Evolutionary conservation across 2,329 filamentous ascomycete genomes (phyloP), one percentile per base, ranked within the genome.

Genomic region (Botrytis elliptica): DNA sequence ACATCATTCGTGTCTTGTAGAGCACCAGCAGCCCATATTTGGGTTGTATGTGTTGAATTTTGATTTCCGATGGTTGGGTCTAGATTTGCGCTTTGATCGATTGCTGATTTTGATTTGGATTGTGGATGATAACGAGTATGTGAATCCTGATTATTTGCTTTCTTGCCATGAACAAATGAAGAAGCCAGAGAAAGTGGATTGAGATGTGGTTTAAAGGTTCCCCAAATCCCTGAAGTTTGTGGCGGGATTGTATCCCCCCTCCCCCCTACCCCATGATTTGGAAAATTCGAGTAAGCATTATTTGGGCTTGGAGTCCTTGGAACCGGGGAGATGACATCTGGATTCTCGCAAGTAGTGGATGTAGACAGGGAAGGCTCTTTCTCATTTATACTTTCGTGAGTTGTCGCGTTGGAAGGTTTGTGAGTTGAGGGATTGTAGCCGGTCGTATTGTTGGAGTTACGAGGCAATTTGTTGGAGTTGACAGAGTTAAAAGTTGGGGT

Each of bases 241-340:
- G 44, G 3, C 2, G 46, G 62, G 2, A 18, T 3, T 0, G 3
- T 29, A 8, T 25, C n/a, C 12, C 18, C 33, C 0, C 1, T 22
- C 1, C 1, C 0, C 12, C 18, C 36, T 14, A 38, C 1, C 12
- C 22, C 4, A 22, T 29, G 12, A 4, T 57, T 38, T 12, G 49
- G 38, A 25, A 33, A n/a, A 16, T 57, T 38, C 18, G 49, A 42
- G 38, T 25, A 16, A 3, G 29, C 3, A 33, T 42, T 33, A 22
- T 33, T 18, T n/a, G 38, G 38, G n/a, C 33, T 22, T 5, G 8
- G 29, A 7, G n/a, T 64, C 44, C 10, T 42, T 0, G 70, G 38
- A 7, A 59, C 10, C 1, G 62, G n/a, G 4, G 36, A 65, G 49
- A 72, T 72, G 1, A 3, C n/a, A 20, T 67, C 62, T 29, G 14